Conservation (phyloP, 2,329 filamentous ascomycete species). For the Fusarium longipes region DNA sequence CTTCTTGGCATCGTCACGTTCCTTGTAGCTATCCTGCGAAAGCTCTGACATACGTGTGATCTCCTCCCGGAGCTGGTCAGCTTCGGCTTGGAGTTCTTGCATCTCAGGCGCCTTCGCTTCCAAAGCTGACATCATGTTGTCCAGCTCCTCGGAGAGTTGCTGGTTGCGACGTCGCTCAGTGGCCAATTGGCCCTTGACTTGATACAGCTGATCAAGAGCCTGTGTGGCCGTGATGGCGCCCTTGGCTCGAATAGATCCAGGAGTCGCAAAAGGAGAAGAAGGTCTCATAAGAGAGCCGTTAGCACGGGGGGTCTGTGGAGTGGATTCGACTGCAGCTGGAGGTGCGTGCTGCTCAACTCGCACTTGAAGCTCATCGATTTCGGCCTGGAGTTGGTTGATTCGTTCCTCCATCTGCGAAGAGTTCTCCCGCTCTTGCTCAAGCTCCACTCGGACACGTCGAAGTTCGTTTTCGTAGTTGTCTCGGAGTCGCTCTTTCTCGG, state of each 20-base stretch:
- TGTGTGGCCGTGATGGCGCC: slow-evolving; percentile 69
- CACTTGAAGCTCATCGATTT: slow-evolving; percentile 65
- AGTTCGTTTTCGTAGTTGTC: slow-evolving; percentile 73
- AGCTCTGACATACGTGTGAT: slow-evolving; percentile 87
- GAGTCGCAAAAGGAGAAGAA: slow-evolving; percentile 70
- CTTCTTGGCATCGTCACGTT: slow-evolving; percentile 82
- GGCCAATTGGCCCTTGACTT: slow-evolving; percentile 77
- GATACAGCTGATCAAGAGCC: slow-evolving; percentile 72
- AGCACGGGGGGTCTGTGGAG: slow-evolving; percentile 69
- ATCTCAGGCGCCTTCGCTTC: slow-evolving; percentile 90
- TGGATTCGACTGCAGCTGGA: slow-evolving; percentile 56
- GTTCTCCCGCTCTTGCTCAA: slow-evolving; percentile 65
- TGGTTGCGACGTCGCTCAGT: slow-evolving; percentile 79
- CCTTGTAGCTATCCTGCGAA: slow-evolving; percentile 82
- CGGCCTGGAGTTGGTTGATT: slow-evolving; percentile 62
- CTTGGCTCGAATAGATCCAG: slow-evolving; percentile 67
- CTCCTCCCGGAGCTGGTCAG: slow-evolving; percentile 81
- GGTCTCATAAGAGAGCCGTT: slow-evolving; percentile 67
- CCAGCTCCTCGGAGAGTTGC: slow-evolving; percentile 79
- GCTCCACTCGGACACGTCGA: slow-evolving; percentile 65
- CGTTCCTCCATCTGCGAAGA: slow-evolving; percentile 60
- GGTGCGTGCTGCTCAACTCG: slow-evolving; percentile 57
- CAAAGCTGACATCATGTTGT: slow-evolving; percentile 86
- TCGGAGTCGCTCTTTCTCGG: slow-evolving; percentile 67
- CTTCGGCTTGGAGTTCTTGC: slow-evolving; percentile 84